Base-by-base conservation (phyloP, 768 basidiomycete species). In the Auricularia sp. region DNA sequence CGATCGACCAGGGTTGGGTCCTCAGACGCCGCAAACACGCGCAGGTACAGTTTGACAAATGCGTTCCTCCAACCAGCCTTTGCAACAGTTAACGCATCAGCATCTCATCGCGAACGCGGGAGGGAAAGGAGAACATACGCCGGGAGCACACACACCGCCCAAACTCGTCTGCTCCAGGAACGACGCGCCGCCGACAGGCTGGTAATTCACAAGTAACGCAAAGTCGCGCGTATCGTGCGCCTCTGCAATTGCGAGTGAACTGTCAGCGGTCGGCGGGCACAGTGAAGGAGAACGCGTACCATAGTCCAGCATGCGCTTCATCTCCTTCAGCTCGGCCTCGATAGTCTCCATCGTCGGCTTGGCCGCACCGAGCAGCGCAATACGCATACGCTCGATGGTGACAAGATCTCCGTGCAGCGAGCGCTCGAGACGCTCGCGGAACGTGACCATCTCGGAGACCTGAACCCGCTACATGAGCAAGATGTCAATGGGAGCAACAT, bases 161-260 rank as follows among this genome's bases (percentile, higher is more conserved):
- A 92, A 74, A n/a, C 83, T 73, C 0, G 88, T 92, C 71, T 92
- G 90, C 62, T 85, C 77, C 67, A 86, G 80, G 64, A 93, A 80
- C 4, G 81, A 75, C 11, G 78, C 71, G 21, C 76, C 77, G 39
- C 72, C 73, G 47, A 71, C 76, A 0, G 90, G 89, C 69, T 95
- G 93, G 69, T 90, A 90, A 72, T 86, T 86, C 6, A 89, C 84
- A 29, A 95, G 76, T 56, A 94, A 85, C 39, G 80, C 79, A 69
- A 89, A 87, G 75, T 96, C 94, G 7, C 94, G 88, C 73, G 96
- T 95, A 73, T 96, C 94, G 64, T 87, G 80, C 68, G 93, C 89
- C 64, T 63, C 66, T 21, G n/a, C 24, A 62, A 79, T 87, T 89
- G 70, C n/a, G 67, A 1, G 47, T 7, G 3, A 4, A 3, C 7